Evolutionary conservation across 2,329 filamentous ascomycete species (phyloP), one percentile per base, ranked within the genome.

Genomic region (Herpotrichia juniperi): DNA sequence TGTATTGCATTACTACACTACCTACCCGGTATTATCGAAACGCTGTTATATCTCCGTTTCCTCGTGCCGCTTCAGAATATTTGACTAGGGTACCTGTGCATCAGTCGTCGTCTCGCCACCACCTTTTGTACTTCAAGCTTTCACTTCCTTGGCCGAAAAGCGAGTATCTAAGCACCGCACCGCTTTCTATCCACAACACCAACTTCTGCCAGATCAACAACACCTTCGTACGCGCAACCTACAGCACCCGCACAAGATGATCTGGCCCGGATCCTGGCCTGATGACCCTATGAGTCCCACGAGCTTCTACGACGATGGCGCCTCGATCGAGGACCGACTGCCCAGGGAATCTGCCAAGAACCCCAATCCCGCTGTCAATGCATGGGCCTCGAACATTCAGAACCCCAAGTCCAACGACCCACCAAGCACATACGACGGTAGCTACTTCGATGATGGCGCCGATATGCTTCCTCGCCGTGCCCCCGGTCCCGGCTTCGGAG

Each of bases 391-490:
- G 11, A 21, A 24, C n/a, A 62, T 63, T 8, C n/a, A n/a, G n/a
- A n/a, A n/a, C n/a, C n/a, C n/a, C n/a, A n/a, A n/a, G n/a, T n/a
- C n/a, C 26, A 28, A 28, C 31, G 31, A 34, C 9, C 9, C 14
- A 16, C 14, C 34, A 5, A 37, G 34, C 16, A 30, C 45, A 2
- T 67, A 66, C 42, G 63, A 61, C 3, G 57, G 59, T 16, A 69
- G 66, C 50, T 69, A 57, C 42, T 22, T 70, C 26, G 69, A 72
- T 49, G 68, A 71, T 40, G 60, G 63, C 19, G 58, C 54, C n/a
- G 64, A 70, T 45, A 54, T 66, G 26, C 45, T 58, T 1, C 28
- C 43, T 1, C 47, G 45, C 31, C 7, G n/a, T 12, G 8, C 32
- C 11, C 2, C 10, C 6, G 32, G 14, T 34, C 50, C 55, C 12